Conservation (phyloP, 2,329 filamentous ascomycete species). For the Fusarium sp. region DNA sequence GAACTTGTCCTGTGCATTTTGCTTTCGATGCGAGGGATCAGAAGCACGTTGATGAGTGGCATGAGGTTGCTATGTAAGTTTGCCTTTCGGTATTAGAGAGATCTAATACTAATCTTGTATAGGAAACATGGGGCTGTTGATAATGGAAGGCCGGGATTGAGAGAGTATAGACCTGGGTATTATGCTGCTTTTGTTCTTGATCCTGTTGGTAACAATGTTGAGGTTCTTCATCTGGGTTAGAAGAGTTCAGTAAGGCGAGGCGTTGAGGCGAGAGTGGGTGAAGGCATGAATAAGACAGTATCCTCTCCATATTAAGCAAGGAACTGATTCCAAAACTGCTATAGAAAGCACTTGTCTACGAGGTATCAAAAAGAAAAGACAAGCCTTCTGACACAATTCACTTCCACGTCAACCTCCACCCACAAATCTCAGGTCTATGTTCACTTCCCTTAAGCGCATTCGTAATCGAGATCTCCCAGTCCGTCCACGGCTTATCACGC, state of each 20-base stretch:
- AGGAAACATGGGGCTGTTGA: constrained; percentile 58
- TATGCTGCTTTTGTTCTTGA: constrained; percentile 64
- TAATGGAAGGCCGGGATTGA: constrained; percentile 61
- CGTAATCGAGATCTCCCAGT: constrained; percentile 33
- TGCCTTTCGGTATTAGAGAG: too few species aligned
- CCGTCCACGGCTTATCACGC: constrained; percentile 13
- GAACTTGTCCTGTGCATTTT: constrained; percentile 38
- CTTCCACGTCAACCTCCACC: neutral
- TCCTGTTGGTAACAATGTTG: constrained; percentile 64
- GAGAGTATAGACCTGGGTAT: constrained; percentile 59
- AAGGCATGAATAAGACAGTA: neutral
- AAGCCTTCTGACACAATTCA: neutral
- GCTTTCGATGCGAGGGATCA: constrained; percentile 36
- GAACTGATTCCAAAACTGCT: too few species aligned
- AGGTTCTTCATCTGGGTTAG: constrained; percentile 52
- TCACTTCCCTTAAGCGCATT: constrained; percentile 22
- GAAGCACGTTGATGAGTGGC: constrained; percentile 42
- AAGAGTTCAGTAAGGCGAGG: neutral
- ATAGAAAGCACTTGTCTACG: too few species aligned
- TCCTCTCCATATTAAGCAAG: too few species aligned
- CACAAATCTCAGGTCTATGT: neutral
- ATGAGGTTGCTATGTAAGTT: constrained; percentile 44
- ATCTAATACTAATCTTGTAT: too few species aligned
- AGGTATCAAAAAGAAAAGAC: neutral
- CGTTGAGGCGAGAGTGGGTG: neutral